phyloP scores from a whole-genome alignment of 306 rosid genomes.

The Neltuma alba region DNA sequence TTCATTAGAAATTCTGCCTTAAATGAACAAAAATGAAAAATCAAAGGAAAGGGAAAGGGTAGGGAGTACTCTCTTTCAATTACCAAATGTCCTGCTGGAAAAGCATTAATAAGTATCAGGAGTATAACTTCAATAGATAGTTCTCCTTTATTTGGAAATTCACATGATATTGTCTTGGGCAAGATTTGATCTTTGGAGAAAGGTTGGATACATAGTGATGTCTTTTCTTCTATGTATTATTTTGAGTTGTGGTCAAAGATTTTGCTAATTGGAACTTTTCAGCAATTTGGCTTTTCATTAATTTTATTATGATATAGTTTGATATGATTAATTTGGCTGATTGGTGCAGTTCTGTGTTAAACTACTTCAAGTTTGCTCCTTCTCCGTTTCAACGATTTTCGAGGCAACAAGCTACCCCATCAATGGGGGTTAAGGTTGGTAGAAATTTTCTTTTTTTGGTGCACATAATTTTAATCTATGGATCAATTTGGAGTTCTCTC shows the following conservation, averaged over 20 bases:
- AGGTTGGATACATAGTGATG: neutral
- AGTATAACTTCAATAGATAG: neutral
- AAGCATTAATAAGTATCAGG: conserved; percentile 19
- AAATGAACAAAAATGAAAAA: neutral
- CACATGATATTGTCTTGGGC: neutral
- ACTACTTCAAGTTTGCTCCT: conserved; percentile 77
- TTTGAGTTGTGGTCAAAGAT: conserved; percentile 1
- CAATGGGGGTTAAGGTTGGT: conserved; percentile 47
- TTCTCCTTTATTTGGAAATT: conserved; percentile 10
- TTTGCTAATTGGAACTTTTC: neutral
- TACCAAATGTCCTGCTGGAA: neutral
- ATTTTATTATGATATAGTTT: conserved; percentile 21
- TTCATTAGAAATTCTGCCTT: neutral
- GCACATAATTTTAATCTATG: neutral
- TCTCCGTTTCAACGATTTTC: conserved; percentile 78
- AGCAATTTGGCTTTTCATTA: neutral
- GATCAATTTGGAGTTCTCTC: neutral
- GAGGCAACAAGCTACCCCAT: conserved; percentile 27
- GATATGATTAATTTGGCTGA: conserved; percentile 23
- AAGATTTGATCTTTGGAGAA: neutral
- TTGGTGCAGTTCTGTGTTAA: conserved; percentile 66
- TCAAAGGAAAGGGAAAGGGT: neutral
- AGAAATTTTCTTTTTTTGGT: neutral
- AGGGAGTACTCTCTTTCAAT: neutral
- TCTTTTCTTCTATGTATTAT: neutral